phyloP scores from a whole-genome alignment of 768 basidiomycete species.

The Auriscalpium orientale region DNA sequence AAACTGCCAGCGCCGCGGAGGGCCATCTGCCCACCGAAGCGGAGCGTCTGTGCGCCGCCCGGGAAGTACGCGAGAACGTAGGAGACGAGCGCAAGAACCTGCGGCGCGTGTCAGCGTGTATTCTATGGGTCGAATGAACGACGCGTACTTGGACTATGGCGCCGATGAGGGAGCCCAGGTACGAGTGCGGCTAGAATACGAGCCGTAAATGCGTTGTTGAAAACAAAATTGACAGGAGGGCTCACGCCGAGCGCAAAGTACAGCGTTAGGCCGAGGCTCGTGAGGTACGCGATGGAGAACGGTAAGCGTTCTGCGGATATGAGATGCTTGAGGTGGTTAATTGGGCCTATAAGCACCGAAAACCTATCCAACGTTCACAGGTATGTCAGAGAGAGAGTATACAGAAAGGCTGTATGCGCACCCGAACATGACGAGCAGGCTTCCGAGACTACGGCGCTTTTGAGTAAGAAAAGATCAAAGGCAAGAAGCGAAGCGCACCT shows the following conservation, averaged over 20 bases:
- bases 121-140: neutral
- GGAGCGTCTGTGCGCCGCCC: slow-evolving; percentile 73
- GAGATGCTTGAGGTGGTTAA: slow-evolving; percentile 88
- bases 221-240: slow-evolving; percentile 8
- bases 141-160: slow-evolving; percentile 68
- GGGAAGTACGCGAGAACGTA: slow-evolving; percentile 97
- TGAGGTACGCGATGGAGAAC: slow-evolving; percentile 78
- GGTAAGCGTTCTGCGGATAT: slow-evolving; percentile 76
- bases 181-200: slow-evolving; percentile 60
- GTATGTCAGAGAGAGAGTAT: neutral
- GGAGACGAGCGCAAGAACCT: slow-evolving; percentile 77
- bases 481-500: slow-evolving; percentile 36
- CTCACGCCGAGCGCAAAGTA: slow-evolving; percentile 88
- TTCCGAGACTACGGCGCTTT: slow-evolving; percentile 55
- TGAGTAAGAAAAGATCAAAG: neutral
- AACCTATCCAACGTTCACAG: slow-evolving; percentile 40
- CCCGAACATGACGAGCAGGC: slow-evolving; percentile 95
- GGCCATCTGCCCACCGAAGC: slow-evolving; percentile 73
- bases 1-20: slow-evolving; percentile 79
- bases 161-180: slow-evolving; percentile 76
- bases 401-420: slow-evolving; percentile 27
- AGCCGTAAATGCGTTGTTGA: neutral
- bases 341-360: slow-evolving; percentile 80
- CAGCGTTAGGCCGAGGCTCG: slow-evolving; percentile 76
- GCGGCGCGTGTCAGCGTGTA: neutral